Conservation (phyloP, 2,329 filamentous ascomycete genomes). For the Penicillium fuscoglaucum region DNA sequence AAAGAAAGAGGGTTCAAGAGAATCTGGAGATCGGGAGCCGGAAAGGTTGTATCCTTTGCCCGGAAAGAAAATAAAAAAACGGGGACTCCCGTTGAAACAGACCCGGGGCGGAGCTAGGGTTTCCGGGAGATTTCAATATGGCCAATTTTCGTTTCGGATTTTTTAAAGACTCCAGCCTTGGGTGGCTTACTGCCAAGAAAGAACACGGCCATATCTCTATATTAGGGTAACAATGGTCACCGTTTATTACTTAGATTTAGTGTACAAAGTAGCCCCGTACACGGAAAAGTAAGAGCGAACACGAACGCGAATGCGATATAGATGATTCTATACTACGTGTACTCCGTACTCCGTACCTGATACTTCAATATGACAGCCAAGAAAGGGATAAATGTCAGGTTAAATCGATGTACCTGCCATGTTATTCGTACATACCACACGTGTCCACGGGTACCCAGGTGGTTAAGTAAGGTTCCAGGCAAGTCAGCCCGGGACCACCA, state of each 20-base stretch:
- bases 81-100: background rate
- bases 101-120: constrained; percentile 2
- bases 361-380: background rate
- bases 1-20: background rate
- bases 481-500: background rate
- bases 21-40: constrained; percentile 1
- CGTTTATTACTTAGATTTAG: background rate
- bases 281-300: background rate
- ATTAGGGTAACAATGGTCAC: background rate
- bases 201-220: background rate
- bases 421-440: background rate
- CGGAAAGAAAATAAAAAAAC: background rate
- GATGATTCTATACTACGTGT: background rate
- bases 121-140: background rate
- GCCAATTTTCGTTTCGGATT: background rate
- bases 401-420: background rate
- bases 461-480: background rate
- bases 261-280: too few species aligned
- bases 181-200: background rate
- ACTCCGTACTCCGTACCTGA: too few species aligned
- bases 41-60: background rate
- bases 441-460: background rate
- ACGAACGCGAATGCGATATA: background rate
- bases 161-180: background rate
- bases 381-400: background rate